Evolutionary conservation across 2,329 filamentous ascomycete genomes (phyloP).

Genomic region (Ceratocystis cubensis): DNA sequence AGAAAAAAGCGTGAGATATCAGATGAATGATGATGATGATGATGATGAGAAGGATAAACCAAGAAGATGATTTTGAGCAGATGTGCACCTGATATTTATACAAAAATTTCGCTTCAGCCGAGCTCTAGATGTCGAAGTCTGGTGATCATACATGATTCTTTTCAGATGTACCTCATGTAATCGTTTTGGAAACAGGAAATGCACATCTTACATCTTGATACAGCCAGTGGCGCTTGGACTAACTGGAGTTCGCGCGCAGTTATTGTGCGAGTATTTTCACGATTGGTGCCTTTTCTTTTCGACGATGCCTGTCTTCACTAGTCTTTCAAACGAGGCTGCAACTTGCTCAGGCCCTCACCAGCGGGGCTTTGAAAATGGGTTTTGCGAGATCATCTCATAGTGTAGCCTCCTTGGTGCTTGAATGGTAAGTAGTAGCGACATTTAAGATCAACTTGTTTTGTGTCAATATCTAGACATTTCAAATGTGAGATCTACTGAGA

Average conservation of each 20-base stretch:
- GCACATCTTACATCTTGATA: neutral
- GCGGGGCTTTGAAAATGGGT: neutral
- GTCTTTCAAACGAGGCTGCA: neutral
- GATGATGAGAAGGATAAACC: conserved; percentile 9
- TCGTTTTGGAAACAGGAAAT: neutral
- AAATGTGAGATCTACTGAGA: no score
- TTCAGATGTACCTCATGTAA: neutral
- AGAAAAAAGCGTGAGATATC: conserved; percentile 12
- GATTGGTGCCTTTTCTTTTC: neutral
- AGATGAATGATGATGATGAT: conserved; percentile 17
- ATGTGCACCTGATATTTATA: neutral
- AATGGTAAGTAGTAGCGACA: neutral
- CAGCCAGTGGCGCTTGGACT: neutral
- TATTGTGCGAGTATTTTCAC: neutral
- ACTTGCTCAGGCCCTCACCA: neutral
- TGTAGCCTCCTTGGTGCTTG: neutral
- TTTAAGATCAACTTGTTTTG: no score
- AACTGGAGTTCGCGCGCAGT: neutral
- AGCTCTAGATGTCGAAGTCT: neutral
- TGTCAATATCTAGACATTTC: no score
- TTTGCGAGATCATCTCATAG: neutral
- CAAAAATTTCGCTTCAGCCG: neutral
- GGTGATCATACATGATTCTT: neutral
- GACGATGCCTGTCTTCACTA: neutral
- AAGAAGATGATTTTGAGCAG: neutral